phyloP scores from a whole-genome alignment of 192 early-diverging fungal genomes.

The Coemansia sp. region DNA sequence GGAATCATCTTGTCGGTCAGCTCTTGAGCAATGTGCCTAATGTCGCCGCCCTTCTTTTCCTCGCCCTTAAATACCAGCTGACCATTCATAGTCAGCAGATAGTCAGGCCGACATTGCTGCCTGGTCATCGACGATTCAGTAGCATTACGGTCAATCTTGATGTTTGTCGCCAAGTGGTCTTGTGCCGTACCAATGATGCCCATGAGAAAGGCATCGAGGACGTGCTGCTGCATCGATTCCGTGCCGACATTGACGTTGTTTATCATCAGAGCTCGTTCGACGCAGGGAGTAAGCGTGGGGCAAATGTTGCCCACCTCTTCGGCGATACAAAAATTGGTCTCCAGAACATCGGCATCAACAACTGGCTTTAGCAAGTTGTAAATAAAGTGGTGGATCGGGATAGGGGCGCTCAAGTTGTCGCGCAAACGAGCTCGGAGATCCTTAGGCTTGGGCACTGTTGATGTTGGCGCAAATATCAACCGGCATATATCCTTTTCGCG shows the following conservation, averaged over 20 bases:
- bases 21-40: conserved; percentile 35
- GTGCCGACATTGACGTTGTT: conserved; percentile 27
- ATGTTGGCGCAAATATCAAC: conserved; percentile 22
- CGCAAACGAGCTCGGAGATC: conserved; percentile 14
- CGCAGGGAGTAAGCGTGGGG: conserved; percentile 35
- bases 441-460: conserved; percentile 7
- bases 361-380: conserved; percentile 23
- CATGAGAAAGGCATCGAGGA: conserved; percentile 44
- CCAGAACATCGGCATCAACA: conserved; percentile 16
- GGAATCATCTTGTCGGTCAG: conserved; percentile 39
- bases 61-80: conserved; percentile 54
- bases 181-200: conserved; percentile 41
- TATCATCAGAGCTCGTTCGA: conserved; percentile 36
- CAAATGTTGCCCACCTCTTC: conserved; percentile 48
- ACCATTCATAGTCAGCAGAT: conserved; percentile 34
- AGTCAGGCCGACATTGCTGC: conserved; percentile 40
- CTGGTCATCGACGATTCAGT: conserved; percentile 40
- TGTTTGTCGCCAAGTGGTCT: conserved; percentile 21
- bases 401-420: conserved; percentile 11
- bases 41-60: conserved; percentile 42
- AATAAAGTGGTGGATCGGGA: conserved; percentile 34
- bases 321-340: conserved; percentile 30
- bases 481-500: conserved; percentile 32
- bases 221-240: conserved; percentile 51
- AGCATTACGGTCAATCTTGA: conserved; percentile 43